Evolutionary conservation across 164 flowering plant species (phyloP), one percentile per base, ranked within the genome.

Genomic region (Dillenia suffruticosa): DNA sequence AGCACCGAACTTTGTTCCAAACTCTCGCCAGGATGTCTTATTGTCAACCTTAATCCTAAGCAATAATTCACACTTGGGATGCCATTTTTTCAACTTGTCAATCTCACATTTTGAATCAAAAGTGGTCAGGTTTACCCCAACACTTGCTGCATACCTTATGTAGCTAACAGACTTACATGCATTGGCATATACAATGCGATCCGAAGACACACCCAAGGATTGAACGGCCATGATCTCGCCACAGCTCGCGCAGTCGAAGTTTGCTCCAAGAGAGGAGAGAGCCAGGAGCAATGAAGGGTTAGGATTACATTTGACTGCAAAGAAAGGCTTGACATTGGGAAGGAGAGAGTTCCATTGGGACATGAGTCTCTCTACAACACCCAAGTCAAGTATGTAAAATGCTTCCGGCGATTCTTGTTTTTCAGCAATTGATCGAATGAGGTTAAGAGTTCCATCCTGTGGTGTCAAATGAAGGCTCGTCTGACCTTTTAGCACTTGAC

Each of bases 171-270:
- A 12, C 62, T 65, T 65, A 19, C 68, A 61, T 19, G 65, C 65
- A 44, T 56, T 61, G 0, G 65, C 43, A 16, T 13, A 62, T 1
- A 61, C 3, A 49, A 68, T 68, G 10, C 56, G 9, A 9, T 56
- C 65, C 0, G 65, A 45, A 1, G 64, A 32, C 2, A 68, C 61
- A 2, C 60, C 55, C 2, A 56, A 9, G 6, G 40, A 32, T 32
- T 6, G 40, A 32, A 32, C 7, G 0, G 40, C 7, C 40, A 4
- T 6, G 7, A 32, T 32, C 40, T 68, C 70, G 13, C 49, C 24
- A 2, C 24, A n/a, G 14, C 65, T 68, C 8, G 65, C 56, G 12
- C 70, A 68, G 49, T 61, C 65, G 51, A 68, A 68, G 51, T 59
- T 45, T 22, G 61, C 56, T 8, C 70, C 70, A 12, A 68, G 70